A percentile compares a stretch with the other conserved stretches of the same genome.
These are phyloP conservation scores for Fonsecaea multimorphosa DNA, from an alignment of 2,329 filamentous ascomycete species.

Conservation along the genomic window DNA sequence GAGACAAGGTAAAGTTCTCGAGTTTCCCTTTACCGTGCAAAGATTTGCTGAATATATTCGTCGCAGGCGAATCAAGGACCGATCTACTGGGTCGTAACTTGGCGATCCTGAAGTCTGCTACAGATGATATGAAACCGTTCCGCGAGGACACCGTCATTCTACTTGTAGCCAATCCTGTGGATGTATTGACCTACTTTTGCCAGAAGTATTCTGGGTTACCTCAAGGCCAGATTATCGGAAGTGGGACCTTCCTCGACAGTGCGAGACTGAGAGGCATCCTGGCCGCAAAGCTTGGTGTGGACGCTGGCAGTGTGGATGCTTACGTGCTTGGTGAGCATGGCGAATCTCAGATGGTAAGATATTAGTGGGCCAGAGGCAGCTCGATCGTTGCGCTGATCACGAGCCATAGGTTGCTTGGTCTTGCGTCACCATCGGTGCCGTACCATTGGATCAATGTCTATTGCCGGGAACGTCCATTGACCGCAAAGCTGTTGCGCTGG, in stretches of 20 bases:
- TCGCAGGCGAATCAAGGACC: constrained; percentile 52
- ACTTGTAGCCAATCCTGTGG: constrained; percentile 62
- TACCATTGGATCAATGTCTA: constrained; percentile 48
- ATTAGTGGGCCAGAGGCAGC: not conserved
- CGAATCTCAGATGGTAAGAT: constrained; percentile 52
- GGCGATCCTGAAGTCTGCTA: constrained; percentile 55
- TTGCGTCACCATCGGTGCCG: constrained; percentile 51
- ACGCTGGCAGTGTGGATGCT: constrained; percentile 46
- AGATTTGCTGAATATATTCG: constrained; percentile 4
- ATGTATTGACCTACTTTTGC: constrained; percentile 60
- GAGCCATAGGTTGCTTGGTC: constrained; percentile 52
- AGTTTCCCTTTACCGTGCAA: not conserved
- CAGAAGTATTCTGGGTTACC: constrained; percentile 57
- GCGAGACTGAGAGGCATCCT: constrained; percentile 48
- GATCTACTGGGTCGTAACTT: constrained; percentile 57
- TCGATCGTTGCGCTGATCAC: constrained; percentile 3
- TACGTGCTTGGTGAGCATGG: constrained; percentile 60
- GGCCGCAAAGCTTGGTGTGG: constrained; percentile 38
- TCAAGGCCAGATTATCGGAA: constrained; percentile 57
- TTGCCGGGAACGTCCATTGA: constrained; percentile 41
- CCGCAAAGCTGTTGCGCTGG: constrained; percentile 48
- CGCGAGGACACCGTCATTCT: constrained; percentile 56
- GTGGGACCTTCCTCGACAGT: constrained; percentile 61
- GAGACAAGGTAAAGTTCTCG: constrained; percentile 44
- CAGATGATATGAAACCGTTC: constrained; percentile 58